Evolutionary conservation across 108 stramenopile genomes (phyloP).

Genomic region (Nitzschia sp.): DNA sequence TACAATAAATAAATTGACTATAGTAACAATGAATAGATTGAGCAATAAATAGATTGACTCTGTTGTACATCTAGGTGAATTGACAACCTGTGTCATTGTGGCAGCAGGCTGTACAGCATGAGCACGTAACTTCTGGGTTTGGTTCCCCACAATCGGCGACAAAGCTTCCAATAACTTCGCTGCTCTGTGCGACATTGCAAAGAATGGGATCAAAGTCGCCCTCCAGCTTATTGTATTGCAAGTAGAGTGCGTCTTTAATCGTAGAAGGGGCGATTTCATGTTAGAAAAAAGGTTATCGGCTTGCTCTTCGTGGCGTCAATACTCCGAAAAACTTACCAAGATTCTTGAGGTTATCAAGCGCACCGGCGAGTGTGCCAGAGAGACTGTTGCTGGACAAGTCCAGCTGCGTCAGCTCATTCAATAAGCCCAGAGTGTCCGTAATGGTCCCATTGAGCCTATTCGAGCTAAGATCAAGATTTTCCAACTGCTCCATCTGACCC

Average conservation of each 20-base stretch:
- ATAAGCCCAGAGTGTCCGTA: constrained; percentile 36
- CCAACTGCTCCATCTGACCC: constrained; percentile 23
- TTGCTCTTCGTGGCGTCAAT: not conserved
- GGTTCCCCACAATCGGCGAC: constrained; percentile 34
- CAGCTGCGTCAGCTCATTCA: constrained; percentile 44
- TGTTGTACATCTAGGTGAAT: too few species aligned
- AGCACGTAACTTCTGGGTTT: constrained; percentile 36
- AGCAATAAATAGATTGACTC: too few species aligned
- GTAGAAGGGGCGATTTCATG: not conserved
- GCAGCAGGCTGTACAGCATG: constrained; percentile 48
- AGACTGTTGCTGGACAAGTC: constrained; percentile 50
- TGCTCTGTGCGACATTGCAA: constrained; percentile 2
- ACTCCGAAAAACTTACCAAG: constrained; percentile 10
- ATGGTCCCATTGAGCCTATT: constrained; percentile 54
- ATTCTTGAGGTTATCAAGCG: constrained; percentile 22
- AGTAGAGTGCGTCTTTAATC: constrained; percentile 12
- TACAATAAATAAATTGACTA: too few species aligned
- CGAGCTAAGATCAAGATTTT: constrained; percentile 42
- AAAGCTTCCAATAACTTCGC: constrained; percentile 6
- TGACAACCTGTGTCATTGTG: not conserved
- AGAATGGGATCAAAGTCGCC: constrained; percentile 19
- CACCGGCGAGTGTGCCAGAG: constrained; percentile 34
- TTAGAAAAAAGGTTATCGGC: not conserved
- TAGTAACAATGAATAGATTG: too few species aligned
- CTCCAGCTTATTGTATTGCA: constrained; percentile 10